A percentile compares a stretch with the other conserved stretches of the same genome.
Evolutionary conservation across 2,329 filamentous ascomycete species (phyloP).

Genomic region (Neodidymelliopsis sp.): DNA sequence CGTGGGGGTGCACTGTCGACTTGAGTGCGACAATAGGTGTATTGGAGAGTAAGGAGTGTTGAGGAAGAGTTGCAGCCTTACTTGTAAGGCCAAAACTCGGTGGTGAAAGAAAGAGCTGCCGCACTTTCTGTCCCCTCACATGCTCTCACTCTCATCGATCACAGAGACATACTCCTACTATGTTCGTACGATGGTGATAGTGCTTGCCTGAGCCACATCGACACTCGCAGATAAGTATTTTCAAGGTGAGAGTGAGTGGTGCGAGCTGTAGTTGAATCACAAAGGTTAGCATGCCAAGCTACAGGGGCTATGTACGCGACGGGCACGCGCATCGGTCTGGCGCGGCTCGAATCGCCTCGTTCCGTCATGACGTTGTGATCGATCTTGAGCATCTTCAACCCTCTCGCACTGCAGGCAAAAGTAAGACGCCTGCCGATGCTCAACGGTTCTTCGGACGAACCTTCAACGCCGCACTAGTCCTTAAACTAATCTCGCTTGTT

Average conservation of each 20-base stretch:
- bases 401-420: neutral
- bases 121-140: neutral
- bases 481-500: neutral
- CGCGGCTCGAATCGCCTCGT: constrained; percentile 7
- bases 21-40: neutral
- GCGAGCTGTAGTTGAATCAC: neutral
- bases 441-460: neutral
- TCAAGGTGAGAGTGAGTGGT: constrained; percentile 2
- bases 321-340: constrained; percentile 2
- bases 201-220: neutral
- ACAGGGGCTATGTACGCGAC: constrained; percentile 16
- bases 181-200: neutral
- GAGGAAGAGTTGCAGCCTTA: neutral
- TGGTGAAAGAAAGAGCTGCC: neutral
- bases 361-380: constrained; percentile 17
- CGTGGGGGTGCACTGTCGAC: neutral
- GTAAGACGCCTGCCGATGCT: neutral
- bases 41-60: neutral
- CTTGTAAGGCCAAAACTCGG: neutral
- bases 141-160: neutral
- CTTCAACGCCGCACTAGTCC: neutral
- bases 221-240: neutral
- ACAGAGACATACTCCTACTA: neutral
- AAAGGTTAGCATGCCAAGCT: constrained; percentile 13
- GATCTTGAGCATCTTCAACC: constrained; percentile 1